phyloP scores from a whole-genome alignment of 192 early-diverging fungal genomes.

The Funneliformis geosporum region DNA sequence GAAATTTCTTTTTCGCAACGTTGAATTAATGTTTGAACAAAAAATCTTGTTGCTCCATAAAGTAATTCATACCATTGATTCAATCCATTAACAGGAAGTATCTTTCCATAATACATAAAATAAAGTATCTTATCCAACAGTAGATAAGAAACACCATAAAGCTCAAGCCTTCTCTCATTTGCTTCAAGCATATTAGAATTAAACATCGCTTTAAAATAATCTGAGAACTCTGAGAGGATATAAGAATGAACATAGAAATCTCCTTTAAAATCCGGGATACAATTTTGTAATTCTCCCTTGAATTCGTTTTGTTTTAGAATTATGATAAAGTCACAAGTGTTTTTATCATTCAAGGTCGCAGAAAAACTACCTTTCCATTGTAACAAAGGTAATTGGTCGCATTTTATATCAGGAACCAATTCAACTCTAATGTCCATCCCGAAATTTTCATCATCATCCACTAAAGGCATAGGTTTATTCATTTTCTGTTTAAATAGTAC shows the following conservation, averaged over 20 bases:
- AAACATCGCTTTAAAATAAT: not conserved
- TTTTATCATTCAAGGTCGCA: not conserved
- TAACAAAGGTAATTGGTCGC: not conserved
- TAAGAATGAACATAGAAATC: not conserved
- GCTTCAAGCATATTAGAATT: constrained; percentile 1
- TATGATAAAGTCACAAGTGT: constrained; percentile 3
- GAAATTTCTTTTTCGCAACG: not conserved
- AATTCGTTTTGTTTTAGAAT: not conserved
- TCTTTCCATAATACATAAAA: not conserved
- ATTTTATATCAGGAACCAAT: not conserved
- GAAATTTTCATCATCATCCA: constrained; percentile 1
- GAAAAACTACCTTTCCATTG: not conserved
- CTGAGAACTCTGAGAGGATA: not conserved
- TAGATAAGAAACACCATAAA: not conserved
- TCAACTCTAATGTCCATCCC: not conserved
- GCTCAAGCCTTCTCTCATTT: not conserved
- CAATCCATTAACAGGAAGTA: not conserved
- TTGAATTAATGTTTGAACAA: not conserved
- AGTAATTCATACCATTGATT: constrained; percentile 1
- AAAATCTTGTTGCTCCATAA: constrained; percentile 2
- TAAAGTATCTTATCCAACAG: not conserved
- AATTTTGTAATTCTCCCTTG: not conserved
- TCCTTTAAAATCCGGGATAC: not conserved
- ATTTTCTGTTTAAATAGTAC: not conserved
- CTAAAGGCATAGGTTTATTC: not conserved